Evolutionary conservation across 768 basidiomycete species (phyloP).

Genomic region (Termitomyces sp.): DNA sequence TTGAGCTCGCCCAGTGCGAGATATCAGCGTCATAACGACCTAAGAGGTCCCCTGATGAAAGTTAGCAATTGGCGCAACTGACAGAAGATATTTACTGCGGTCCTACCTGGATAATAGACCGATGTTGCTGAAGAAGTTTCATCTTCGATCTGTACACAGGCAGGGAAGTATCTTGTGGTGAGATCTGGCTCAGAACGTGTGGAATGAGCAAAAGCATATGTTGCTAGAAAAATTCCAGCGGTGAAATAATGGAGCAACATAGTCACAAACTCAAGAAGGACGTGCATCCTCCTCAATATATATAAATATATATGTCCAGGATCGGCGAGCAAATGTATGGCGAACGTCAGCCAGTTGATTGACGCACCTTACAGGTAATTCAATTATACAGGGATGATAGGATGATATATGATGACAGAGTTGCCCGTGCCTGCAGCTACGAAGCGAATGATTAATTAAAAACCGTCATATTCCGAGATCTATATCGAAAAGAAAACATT

Average conservation of each 20-base stretch:
- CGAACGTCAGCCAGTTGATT: no score
- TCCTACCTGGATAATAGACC: slow-evolving; percentile 38
- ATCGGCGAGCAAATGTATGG: not conserved
- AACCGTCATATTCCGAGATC: no score
- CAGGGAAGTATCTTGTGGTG: slow-evolving; percentile 1
- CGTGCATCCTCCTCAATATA: not conserved
- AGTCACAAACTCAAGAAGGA: not conserved
- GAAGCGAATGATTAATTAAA: no score
- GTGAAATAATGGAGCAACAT: not conserved
- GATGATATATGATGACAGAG: no score
- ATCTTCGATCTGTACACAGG: slow-evolving; percentile 31
- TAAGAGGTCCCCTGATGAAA: slow-evolving; percentile 13
- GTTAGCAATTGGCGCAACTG: not conserved
- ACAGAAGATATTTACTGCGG: not conserved
- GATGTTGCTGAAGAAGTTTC: slow-evolving; percentile 37
- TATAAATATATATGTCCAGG: not conserved
- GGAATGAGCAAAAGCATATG: not conserved
- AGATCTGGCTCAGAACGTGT: not conserved
- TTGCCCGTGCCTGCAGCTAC: no score
- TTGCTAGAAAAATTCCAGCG: not conserved
- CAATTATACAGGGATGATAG: no score
- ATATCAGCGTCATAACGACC: slow-evolving; percentile 35
- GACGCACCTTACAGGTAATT: no score
- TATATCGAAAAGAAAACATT: no score
- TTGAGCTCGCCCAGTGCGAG: slow-evolving; percentile 47